These are phyloP conservation scores for Colletotrichum nymphaeae DNA, from an alignment of 2,329 filamentous ascomycete species.

Conservation along the genomic window DNA sequence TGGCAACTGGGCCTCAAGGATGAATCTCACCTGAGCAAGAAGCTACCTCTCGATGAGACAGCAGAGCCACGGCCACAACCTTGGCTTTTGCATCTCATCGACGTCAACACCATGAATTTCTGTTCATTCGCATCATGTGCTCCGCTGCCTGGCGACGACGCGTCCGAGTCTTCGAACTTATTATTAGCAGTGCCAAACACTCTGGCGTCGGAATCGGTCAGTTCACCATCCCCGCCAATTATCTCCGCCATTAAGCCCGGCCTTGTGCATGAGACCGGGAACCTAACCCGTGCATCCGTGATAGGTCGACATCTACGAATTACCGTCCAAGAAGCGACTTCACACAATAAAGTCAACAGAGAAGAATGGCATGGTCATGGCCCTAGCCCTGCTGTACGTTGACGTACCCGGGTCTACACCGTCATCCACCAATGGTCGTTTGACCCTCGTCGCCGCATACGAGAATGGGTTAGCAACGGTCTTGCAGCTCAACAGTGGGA, in stretches of 20 bases:
- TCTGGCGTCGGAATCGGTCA: constrained; percentile 75
- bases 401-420: constrained; percentile 41
- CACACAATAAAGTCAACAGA: constrained; percentile 64
- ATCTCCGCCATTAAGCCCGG: constrained; percentile 25
- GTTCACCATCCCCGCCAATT: constrained; percentile 39
- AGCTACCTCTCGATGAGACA: constrained; percentile 75
- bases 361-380: constrained; percentile 89
- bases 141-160: constrained; percentile 1
- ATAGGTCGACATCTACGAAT: constrained; percentile 83
- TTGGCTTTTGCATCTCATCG: constrained; percentile 85
- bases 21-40: constrained; percentile 73
- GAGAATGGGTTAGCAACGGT: constrained; percentile 85
- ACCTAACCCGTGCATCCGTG: constrained; percentile 21
- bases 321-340: constrained; percentile 79
- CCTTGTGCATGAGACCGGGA: constrained; percentile 4
- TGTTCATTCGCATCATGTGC: constrained; percentile 81
- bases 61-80: constrained; percentile 69
- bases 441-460: constrained; percentile 81
- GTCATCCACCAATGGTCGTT: constrained; percentile 33
- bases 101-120: constrained; percentile 96
- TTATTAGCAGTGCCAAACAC: constrained; percentile 86
- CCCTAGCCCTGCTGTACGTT: constrained; percentile 71
- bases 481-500: constrained; percentile 60
- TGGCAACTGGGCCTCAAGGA: constrained; percentile 78
- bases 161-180: constrained; percentile 43